Evolutionary conservation across 805 yeast genomes (phyloP).

Genomic region (Candida ipomoeae): DNA sequence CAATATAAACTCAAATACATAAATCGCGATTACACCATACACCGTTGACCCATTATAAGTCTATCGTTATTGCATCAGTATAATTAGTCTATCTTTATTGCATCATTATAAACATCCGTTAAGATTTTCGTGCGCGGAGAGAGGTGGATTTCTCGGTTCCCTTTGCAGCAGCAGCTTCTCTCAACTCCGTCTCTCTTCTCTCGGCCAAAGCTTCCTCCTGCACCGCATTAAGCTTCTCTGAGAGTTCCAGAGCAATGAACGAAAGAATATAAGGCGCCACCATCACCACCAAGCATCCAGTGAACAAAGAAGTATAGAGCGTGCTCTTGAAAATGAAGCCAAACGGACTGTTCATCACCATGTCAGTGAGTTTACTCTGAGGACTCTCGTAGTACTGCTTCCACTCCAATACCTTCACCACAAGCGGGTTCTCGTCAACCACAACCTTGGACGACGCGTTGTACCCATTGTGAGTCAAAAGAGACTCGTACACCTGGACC

Average conservation of each 20-base stretch:
- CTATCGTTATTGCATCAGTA: background rate
- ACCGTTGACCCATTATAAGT: background rate
- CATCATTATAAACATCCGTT: background rate
- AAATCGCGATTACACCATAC: no score
- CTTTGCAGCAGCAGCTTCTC: background rate
- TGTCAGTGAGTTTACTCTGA: slow-evolving; percentile 26
- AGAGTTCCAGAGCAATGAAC: slow-evolving; percentile 34
- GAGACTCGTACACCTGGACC: slow-evolving; percentile 23
- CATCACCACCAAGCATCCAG: slow-evolving; percentile 25
- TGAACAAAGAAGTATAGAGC: slow-evolving; percentile 33
- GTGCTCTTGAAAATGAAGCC: slow-evolving; percentile 38
- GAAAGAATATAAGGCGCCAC: slow-evolving; percentile 30
- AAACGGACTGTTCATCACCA: slow-evolving; percentile 38
- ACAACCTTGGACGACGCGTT: slow-evolving; percentile 20
- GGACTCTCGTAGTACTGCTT: slow-evolving; percentile 35
- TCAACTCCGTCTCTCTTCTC: background rate
- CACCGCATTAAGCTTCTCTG: slow-evolving; percentile 27
- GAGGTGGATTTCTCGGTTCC: background rate
- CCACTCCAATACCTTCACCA: slow-evolving; percentile 17
- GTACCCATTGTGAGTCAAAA: slow-evolving; percentile 14
- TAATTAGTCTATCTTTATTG: no score
- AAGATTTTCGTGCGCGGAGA: background rate
- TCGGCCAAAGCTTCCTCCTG: slow-evolving; percentile 6
- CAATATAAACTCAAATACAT: no score
- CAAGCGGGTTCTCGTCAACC: slow-evolving; percentile 18